Percentiles rank a stretch among this genome's conserved stretches.
These are phyloP conservation scores for Colletotrichum orbiculare DNA, from an alignment of 2,329 filamentous ascomycete genomes.

Conservation along the genomic window DNA sequence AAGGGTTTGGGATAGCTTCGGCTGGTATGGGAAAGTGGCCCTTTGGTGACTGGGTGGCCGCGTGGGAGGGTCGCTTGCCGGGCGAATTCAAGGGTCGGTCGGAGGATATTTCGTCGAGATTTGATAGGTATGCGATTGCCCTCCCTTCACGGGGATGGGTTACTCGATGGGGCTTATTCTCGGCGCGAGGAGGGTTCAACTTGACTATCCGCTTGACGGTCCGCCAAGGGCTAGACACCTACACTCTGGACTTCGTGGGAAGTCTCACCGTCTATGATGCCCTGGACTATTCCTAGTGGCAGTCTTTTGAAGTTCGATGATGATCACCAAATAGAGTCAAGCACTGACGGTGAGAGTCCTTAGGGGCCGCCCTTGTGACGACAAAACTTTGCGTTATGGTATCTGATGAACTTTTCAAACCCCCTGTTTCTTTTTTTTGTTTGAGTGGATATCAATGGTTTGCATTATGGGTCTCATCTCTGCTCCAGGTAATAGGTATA, in stretches of 20 bases:
- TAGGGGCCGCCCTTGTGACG: slow-evolving; percentile 40
- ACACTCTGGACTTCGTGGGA: slow-evolving; percentile 56
- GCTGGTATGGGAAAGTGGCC: slow-evolving; percentile 27
- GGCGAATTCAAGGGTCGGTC: slow-evolving; percentile 50
- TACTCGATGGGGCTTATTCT: slow-evolving; percentile 99
- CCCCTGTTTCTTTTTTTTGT: slow-evolving; percentile 26
- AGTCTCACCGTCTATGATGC: slow-evolving; percentile 47
- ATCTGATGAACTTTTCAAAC: slow-evolving; percentile 54
- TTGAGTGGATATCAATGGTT: slow-evolving; percentile 4
- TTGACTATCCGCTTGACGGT: slow-evolving; percentile 25
- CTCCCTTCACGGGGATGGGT: slow-evolving; percentile 62
- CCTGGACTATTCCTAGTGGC: slow-evolving; percentile 32
- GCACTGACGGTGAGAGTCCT: slow-evolving; percentile 76
- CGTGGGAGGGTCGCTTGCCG: slow-evolving; percentile 43
- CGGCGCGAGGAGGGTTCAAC: slow-evolving; percentile 86
- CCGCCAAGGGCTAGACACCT: slow-evolving; percentile 36
- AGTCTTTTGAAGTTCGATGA: slow-evolving; percentile 63
- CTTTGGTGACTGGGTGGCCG: slow-evolving; percentile 44
- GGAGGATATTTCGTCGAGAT: slow-evolving; percentile 86
- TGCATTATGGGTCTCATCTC: slow-evolving; percentile 18
- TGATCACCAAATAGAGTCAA: slow-evolving; percentile 99
- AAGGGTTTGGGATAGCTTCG: slow-evolving; percentile 33
- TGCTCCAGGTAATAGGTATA: slow-evolving; percentile 1
- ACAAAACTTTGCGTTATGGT: slow-evolving; percentile 58
- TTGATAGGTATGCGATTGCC: slow-evolving; percentile 98